Evolutionary conservation across 1,284 basidiomycete genomes (phyloP).

Genomic region (Tylopilus sp.): DNA sequence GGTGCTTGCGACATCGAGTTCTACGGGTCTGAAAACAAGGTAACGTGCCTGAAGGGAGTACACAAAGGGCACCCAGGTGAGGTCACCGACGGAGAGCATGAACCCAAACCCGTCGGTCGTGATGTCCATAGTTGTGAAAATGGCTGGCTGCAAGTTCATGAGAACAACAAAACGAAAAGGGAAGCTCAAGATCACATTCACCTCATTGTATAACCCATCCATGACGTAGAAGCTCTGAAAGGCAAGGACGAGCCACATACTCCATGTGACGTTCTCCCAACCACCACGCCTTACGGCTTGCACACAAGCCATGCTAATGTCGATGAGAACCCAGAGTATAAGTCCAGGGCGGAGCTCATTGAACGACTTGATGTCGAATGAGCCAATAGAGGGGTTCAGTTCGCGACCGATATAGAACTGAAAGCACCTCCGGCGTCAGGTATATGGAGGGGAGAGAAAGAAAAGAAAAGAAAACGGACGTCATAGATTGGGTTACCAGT

Average conservation of each 20-base stretch:
- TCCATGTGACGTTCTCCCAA: constrained; percentile 71
- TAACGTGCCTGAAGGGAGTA: constrained; percentile 95
- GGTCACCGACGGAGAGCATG: constrained; percentile 95
- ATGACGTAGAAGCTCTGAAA: constrained; percentile 90
- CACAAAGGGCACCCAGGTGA: constrained; percentile 93
- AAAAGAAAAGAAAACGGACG: constrained; percentile 45
- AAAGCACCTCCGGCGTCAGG: constrained; percentile 1
- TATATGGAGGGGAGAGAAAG: not conserved
- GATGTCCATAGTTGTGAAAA: constrained; percentile 98
- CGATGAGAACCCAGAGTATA: constrained; percentile 90
- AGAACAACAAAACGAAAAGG: not conserved
- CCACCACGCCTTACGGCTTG: constrained; percentile 83
- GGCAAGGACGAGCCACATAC: constrained; percentile 84
- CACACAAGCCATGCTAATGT: constrained; percentile 89
- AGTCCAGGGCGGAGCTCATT: constrained; percentile 95
- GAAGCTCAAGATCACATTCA: constrained; percentile 30
- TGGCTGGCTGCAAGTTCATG: constrained; percentile 52
- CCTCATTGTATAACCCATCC: constrained; percentile 89
- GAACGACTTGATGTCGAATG: constrained; percentile 96
- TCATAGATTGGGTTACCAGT: constrained; percentile 88
- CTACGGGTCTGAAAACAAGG: constrained; percentile 82
- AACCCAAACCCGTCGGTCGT: constrained; percentile 98
- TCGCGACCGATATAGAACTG: constrained; percentile 97
- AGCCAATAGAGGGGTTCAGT: constrained; percentile 86
- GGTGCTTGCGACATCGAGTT: constrained; percentile 68